Evolutionary conservation across 2,329 filamentous ascomycete genomes (phyloP), one percentile per base, ranked within the genome.

Genomic region (Saccharata proteae): DNA sequence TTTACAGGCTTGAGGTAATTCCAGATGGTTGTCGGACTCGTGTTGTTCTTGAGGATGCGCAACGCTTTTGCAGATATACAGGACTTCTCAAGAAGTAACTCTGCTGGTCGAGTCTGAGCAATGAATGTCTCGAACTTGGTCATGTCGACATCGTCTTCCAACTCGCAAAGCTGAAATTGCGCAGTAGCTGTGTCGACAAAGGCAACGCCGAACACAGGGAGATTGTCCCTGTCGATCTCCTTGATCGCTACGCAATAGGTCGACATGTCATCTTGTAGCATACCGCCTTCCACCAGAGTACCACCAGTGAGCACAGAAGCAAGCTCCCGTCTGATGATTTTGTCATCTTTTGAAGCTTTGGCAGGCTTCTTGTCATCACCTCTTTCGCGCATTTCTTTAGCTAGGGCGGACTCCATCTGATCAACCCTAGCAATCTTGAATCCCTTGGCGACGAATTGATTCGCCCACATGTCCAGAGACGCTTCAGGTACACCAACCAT

Each of bases 401-500:
- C 86, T 6, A 98, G 62, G 2, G 90, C 90, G 19, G 85, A 93
- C 59, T 98, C 90, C 67, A 86, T 86, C 54, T 98, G 90, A 52
- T 96, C 90, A 15, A 98, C 90, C 12, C 88, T 71, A 5, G 90
- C 90, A 32, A 98, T 92, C 58, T 98, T 98, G 71, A 77, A 93
- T 19, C 92, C 90, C 55, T 96, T 96, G 36, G 88, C 90, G 23
- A 98, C 86, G 46, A 98, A 98, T 48, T 98, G 90, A 47, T 92
- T 93, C 35, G 90, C 85, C 90, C 90, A 98, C 53, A 90, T 77
- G 47, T 90, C 83, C n/a, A 98, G 65, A 9, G 85, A 93, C 49
- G 84, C 81, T 55, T 98, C 90, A 0, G 90, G 90, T 0, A 98
- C 90, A 38, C 90, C 90, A 2, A 96, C 90, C 90, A 98, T 98